A percentile compares a stretch with the other conserved stretches of the same genome.
These are phyloP conservation scores for Aspergillus japonicus DNA, from an alignment of 2,329 filamentous ascomycete species.

Conservation along the genomic window DNA sequence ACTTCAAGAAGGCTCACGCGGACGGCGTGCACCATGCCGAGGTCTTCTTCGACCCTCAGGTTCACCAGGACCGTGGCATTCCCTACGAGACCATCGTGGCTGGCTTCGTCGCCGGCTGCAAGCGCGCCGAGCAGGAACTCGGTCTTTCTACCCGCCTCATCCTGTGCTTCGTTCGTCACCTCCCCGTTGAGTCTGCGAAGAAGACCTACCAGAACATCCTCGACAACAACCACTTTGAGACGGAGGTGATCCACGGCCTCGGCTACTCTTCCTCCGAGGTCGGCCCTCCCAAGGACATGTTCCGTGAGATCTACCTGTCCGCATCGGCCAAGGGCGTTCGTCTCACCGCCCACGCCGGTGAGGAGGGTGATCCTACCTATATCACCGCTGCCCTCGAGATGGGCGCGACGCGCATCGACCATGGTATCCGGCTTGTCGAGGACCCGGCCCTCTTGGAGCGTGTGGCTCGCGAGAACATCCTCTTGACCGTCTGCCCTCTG, in stretches of 20 bases:
- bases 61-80: conserved; percentile 65
- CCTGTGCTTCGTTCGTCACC: conserved; percentile 69
- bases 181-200: conserved; percentile 60
- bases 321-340: conserved; percentile 55
- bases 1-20: conserved; percentile 63
- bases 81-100: conserved; percentile 61
- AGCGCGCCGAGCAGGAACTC: conserved; percentile 61
- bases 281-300: conserved; percentile 57
- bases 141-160: conserved; percentile 66
- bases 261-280: conserved; percentile 66
- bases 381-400: conserved; percentile 66
- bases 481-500: conserved; percentile 71
- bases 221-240: conserved; percentile 39
- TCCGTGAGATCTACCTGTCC: conserved; percentile 60
- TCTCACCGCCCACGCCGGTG: conserved; percentile 72
- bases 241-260: conserved; percentile 60
- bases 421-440: conserved; percentile 66
- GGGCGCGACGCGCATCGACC: conserved; percentile 67
- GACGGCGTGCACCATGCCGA: conserved; percentile 72
- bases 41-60: conserved; percentile 79
- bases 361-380: conserved; percentile 69
- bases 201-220: conserved; percentile 43
- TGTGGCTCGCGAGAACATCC: conserved; percentile 56
- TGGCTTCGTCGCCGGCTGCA: conserved; percentile 62
- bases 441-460: conserved; percentile 59